phyloP scores from a whole-genome alignment of 495 filamentous ascomycete species.

The Rhypophila decipiens region DNA sequence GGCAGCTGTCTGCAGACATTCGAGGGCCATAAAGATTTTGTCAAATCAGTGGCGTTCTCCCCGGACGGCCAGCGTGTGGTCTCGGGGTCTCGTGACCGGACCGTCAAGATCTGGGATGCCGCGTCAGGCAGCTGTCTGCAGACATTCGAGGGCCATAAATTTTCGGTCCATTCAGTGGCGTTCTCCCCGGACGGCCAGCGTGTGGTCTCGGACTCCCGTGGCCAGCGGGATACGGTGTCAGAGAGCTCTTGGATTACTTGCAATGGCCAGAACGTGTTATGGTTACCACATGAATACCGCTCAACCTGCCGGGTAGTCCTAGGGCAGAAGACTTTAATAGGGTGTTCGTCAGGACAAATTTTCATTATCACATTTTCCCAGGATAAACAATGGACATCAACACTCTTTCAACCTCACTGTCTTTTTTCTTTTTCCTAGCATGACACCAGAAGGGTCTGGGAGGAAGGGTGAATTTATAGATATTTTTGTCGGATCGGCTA shows the following conservation, averaged over 20 bases:
- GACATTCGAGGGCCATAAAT: slow-evolving; percentile 71
- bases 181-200: slow-evolving; percentile 5
- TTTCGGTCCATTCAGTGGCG: not conserved
- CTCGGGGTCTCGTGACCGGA: slow-evolving; percentile 80
- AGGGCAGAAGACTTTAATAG: slow-evolving; percentile 8
- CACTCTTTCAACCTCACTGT: not conserved
- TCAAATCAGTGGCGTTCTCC: slow-evolving; percentile 5
- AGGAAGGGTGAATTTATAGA: slow-evolving; percentile 8
- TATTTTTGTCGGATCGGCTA: slow-evolving; percentile 1
- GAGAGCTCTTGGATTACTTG: slow-evolving; percentile 17
- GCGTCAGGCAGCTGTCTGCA: slow-evolving; percentile 72
- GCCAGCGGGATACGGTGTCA: slow-evolving; percentile 9
- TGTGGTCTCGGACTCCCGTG: not conserved
- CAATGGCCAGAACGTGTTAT: slow-evolving; percentile 15
- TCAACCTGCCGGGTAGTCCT: slow-evolving; percentile 5
- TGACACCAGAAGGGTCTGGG: slow-evolving; percentile 8
- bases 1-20: slow-evolving; percentile 6
- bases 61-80: slow-evolving; percentile 58
- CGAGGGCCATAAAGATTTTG: slow-evolving; percentile 1
- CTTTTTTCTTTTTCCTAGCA: slow-evolving; percentile 6
- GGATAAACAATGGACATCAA: slow-evolving; percentile 2
- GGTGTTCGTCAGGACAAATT: slow-evolving; percentile 13
- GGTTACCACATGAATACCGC: slow-evolving; percentile 24
- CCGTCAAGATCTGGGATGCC: slow-evolving; percentile 87
- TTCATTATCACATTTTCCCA: slow-evolving; percentile 7